Conservation (phyloP, 768 basidiomycete genomes). For the Mycena latifolia region DNA sequence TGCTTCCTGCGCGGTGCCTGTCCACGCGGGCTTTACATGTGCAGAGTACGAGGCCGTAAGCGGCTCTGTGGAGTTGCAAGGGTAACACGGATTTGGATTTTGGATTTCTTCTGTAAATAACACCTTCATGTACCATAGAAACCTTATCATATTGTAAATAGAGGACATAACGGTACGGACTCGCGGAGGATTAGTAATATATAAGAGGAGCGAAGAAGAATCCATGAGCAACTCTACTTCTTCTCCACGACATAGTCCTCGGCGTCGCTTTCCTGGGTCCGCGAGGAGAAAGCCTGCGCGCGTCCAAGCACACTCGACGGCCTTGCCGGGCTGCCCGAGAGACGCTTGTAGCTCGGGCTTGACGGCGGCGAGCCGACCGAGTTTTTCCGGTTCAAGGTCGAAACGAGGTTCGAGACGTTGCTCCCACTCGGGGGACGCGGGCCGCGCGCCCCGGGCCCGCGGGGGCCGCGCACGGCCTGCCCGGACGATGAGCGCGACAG, state of each 20-base stretch:
- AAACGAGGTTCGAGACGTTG: slow-evolving; percentile 67
- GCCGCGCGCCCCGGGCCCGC: slow-evolving; percentile 61
- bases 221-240: slow-evolving; percentile 37
- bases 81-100: no score
- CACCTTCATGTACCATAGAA: slow-evolving; percentile 12
- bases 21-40: slow-evolving; percentile 26
- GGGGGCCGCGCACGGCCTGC: slow-evolving; percentile 52
- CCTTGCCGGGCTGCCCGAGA: slow-evolving; percentile 60
- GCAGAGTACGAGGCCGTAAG: not conserved
- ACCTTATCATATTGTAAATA: slow-evolving; percentile 27
- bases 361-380: slow-evolving; percentile 52
- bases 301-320: slow-evolving; percentile 65
- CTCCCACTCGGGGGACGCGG: slow-evolving; percentile 57
- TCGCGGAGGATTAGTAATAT: slow-evolving; percentile 22
- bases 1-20: slow-evolving; percentile 21
- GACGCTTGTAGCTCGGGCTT: slow-evolving; percentile 57
- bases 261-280: slow-evolving; percentile 88
- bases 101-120: no score
- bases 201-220: slow-evolving; percentile 1
- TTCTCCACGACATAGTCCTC: slow-evolving; percentile 76
- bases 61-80: no score
- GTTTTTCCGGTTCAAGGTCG: slow-evolving; percentile 67
- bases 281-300: slow-evolving; percentile 68
- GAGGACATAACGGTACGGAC: slow-evolving; percentile 5
- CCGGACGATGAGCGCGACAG: slow-evolving; percentile 41